These are phyloP conservation scores for Elsinoe arachidis DNA, from an alignment of 2,329 filamentous ascomycete genomes.

Conservation along the genomic window DNA sequence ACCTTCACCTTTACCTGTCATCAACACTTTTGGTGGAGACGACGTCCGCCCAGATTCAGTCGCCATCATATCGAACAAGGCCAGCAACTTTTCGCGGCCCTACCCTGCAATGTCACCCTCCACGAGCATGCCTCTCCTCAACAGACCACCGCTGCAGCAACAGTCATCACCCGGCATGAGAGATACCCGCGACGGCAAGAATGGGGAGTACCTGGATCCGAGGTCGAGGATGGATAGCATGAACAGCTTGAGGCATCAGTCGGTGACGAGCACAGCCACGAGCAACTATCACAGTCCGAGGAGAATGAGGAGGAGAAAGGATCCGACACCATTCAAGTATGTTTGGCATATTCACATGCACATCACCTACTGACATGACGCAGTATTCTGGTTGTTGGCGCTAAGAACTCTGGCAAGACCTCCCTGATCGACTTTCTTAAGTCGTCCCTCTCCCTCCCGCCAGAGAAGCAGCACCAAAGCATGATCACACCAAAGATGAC, in stretches of 20 bases:
- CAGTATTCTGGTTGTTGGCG: conserved; percentile 84
- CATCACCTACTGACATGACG: neutral
- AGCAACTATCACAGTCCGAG: conserved; percentile 90
- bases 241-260: conserved; percentile 93
- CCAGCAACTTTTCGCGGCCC: conserved; percentile 33
- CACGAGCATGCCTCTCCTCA: conserved; percentile 9
- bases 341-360: conserved; percentile 31
- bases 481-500: conserved; percentile 13
- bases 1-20: conserved; percentile 38
- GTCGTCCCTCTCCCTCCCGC: conserved; percentile 71
- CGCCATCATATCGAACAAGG: conserved; percentile 47
- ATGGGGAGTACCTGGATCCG: conserved; percentile 58
- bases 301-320: conserved; percentile 85
- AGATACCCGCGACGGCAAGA: conserved; percentile 19
- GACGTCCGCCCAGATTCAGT: conserved; percentile 53
- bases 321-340: conserved; percentile 97
- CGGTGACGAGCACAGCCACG: conserved; percentile 82
- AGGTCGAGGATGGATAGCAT: conserved; percentile 86
- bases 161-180: neutral
- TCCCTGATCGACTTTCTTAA: conserved; percentile 95
- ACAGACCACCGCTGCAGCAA: neutral
- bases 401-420: conserved; percentile 82
- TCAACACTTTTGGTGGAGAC: conserved; percentile 56
- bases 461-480: conserved; percentile 55
- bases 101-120: conserved; percentile 42